Evolutionary conservation across 305 asterid genomes (phyloP), one percentile per base, ranked within the genome.

Genomic region (Ilex paraguariensis): DNA sequence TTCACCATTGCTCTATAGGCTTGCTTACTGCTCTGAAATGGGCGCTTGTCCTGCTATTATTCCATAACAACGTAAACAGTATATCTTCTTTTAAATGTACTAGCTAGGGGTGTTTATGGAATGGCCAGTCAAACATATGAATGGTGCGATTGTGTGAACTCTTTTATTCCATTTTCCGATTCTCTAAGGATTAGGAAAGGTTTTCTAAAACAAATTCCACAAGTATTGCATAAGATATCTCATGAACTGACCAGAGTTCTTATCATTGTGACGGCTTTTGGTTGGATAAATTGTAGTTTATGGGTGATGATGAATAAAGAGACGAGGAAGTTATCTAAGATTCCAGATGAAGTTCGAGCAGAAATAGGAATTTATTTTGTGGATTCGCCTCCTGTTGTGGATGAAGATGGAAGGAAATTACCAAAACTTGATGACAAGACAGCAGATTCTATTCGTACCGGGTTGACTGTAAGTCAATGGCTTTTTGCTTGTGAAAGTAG

Each of bases 271-370:
- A 3, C 48, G 42, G 13, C 61, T 14, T 59, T 61, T 51, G 28
- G 44, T 59, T 67, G 64, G 49, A 67, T 62, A 71, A 21, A 59
- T 66, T 72, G 60, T 84, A 94, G 97, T 80, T 16, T 73, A 15
- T 90, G 90, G 95, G 97, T 90, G 68, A 90, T 93, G 99, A 93
- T 93, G 99, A 90, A 90, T 73, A 90, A 94, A 81, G 91, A 84
- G 77, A 94, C 99, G 0, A 84, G 99, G 73, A 88, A 84, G 74
- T 70, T 94, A 75, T 75, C 99, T 44, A 94, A 94, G 84, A 79
- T 94, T 53, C 96, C 97, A 14, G 95, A 94, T 28, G 97, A 94
- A 83, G 99, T 83, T 49, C 85, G 97, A 51, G 90, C 74, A 56
- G 99, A 93, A 81, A 86, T 93, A 66, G 85, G 80, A 60, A 70